Conservation (phyloP, 2,329 filamentous ascomycete genomes). For the Cordyceps fumosorosea region DNA sequence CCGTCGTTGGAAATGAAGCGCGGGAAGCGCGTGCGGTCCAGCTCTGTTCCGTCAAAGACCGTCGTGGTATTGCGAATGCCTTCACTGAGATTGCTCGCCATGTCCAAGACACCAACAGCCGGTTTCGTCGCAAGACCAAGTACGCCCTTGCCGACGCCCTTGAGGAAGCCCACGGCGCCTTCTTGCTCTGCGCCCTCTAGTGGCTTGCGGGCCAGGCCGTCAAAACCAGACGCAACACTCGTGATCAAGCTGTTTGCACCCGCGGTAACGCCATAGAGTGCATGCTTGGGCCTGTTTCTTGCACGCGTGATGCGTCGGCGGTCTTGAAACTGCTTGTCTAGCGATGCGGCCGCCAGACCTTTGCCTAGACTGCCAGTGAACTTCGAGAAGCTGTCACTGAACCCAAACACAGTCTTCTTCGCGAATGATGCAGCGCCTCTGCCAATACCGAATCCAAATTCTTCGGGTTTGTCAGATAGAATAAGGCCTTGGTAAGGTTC, state of each 20-base stretch:
- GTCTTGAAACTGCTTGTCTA: slow-evolving; percentile 99
- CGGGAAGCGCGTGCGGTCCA: slow-evolving; percentile 89
- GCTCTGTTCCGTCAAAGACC: slow-evolving; percentile 89
- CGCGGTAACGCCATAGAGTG: slow-evolving; percentile 89
- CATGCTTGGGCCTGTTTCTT: slow-evolving; percentile 92
- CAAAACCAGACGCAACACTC: slow-evolving; percentile 87
- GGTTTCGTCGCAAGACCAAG: slow-evolving; percentile 95
- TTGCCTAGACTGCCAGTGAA: slow-evolving; percentile 97
- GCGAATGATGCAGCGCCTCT: slow-evolving; percentile 96
- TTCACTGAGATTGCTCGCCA: slow-evolving; percentile 94
- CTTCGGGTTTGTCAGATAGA: slow-evolving; percentile 90
- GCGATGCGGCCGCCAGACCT: slow-evolving; percentile 85
- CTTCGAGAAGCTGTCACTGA: slow-evolving; percentile 96
- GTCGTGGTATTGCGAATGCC: slow-evolving; percentile 98
- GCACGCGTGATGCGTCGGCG: slow-evolving; percentile 87
- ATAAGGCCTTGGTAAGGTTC: slow-evolving; percentile 97
- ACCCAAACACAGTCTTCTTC: slow-evolving; percentile 97
- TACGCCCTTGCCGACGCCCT: slow-evolving; percentile 92
- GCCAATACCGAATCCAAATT: slow-evolving; percentile 89
- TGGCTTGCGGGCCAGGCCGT: slow-evolving; percentile 86
- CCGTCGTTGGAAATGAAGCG: slow-evolving; percentile 90
- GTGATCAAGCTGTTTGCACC: slow-evolving; percentile 93
- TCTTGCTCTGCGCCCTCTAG: slow-evolving; percentile 95
- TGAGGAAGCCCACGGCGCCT: slow-evolving; percentile 89
- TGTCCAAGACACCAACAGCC: slow-evolving; percentile 91